Evolutionary conservation across 2,329 filamentous ascomycete genomes (phyloP).

Genomic region (Clonostachys chloroleuca): DNA sequence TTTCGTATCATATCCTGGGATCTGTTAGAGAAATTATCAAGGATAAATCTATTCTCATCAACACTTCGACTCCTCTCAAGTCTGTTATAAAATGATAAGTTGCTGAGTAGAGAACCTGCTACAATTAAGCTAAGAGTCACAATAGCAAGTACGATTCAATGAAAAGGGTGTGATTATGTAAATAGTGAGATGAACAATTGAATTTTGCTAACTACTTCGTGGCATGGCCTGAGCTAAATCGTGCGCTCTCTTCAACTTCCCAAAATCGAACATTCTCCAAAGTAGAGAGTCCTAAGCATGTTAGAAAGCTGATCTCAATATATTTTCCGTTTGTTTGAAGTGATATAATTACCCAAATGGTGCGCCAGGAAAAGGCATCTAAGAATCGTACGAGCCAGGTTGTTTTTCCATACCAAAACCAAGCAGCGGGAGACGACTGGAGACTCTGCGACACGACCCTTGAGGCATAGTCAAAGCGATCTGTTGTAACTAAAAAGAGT

Average conservation of each 20-base stretch:
- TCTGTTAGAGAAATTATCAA: no score
- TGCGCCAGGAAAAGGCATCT: constrained; percentile 1
- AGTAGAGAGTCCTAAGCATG: not conserved
- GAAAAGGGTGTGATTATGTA: no score
- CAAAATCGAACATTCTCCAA: not conserved
- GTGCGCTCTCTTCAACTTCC: not conserved
- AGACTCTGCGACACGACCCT: constrained; percentile 2
- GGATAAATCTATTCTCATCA: no score
- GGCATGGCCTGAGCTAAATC: not conserved
- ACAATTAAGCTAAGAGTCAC: no score
- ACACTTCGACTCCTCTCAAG: no score
- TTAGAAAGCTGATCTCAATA: not conserved
- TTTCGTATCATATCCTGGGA: no score
- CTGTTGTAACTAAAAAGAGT: not conserved
- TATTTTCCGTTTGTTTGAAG: not conserved
- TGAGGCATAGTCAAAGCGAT: constrained; percentile 1
- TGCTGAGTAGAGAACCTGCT: no score
- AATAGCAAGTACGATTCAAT: no score
- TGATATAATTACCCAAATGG: not conserved
- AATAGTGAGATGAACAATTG: no score
- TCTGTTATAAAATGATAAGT: no score
- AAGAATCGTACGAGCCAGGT: constrained; percentile 1
- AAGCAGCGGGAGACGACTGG: not conserved
- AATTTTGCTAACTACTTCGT: no score
- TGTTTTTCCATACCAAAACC: constrained; percentile 1